Evolutionary conservation across 2,329 filamentous ascomycete species (phyloP).

Genomic region (Leptographium wingfieldii): DNA sequence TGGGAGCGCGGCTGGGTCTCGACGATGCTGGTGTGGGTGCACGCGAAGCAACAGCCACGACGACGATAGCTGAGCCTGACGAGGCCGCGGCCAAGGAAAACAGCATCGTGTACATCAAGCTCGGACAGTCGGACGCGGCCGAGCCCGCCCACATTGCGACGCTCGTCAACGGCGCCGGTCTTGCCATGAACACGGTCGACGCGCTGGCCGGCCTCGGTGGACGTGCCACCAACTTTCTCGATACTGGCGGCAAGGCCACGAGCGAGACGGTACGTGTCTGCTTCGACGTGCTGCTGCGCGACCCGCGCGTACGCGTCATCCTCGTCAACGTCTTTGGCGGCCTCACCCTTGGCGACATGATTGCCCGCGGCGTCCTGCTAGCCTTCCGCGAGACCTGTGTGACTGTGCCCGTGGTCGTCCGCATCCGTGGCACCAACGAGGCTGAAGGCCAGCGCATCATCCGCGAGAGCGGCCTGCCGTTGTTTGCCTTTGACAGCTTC

Average conservation of each 20-base stretch:
- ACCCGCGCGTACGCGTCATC: conserved; percentile 56
- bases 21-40: conserved; percentile 31
- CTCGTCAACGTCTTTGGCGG: conserved; percentile 46
- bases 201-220: conserved; percentile 58
- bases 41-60: conserved; percentile 14
- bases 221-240: conserved; percentile 68
- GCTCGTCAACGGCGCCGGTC: conserved; percentile 76
- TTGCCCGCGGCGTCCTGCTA: conserved; percentile 59
- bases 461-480: conserved; percentile 50
- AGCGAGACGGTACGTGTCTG: conserved; percentile 65
- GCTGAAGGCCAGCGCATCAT: conserved; percentile 57
- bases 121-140: conserved; percentile 22
- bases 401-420: conserved; percentile 61
- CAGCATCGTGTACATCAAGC: conserved; percentile 69
- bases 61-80: conserved; percentile 18
- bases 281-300: conserved; percentile 61
- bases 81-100: conserved; percentile 33
- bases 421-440: conserved; percentile 65
- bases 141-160: conserved; percentile 55
- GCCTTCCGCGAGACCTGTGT: conserved; percentile 59
- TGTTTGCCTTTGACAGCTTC: conserved; percentile 64
- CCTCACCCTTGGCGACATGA: conserved; percentile 67
- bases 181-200: conserved; percentile 87
- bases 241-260: conserved; percentile 82
- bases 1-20: conserved; percentile 31